Conservation (phyloP, 1,139 yeast genomes). For the Zygotorulaspora mrakii region DNA sequence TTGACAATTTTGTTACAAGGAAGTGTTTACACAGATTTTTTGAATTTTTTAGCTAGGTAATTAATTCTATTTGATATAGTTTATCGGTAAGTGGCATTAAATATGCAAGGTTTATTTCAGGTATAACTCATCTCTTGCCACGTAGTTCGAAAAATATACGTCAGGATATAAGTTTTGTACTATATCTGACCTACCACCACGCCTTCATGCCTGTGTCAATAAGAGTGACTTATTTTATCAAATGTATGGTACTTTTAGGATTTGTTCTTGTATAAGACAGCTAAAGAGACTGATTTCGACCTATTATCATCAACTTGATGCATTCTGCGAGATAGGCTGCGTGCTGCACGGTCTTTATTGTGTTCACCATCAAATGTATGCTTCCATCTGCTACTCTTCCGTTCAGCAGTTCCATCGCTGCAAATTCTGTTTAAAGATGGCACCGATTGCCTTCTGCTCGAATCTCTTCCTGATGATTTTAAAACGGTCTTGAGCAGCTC, state of each 20-base stretch:
- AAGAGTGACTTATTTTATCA: too few relatives aligned
- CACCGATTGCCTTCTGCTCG: constrained; percentile 12
- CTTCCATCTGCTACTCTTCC: not conserved
- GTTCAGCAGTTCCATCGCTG: not conserved
- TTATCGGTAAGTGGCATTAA: not conserved
- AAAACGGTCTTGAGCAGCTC: constrained; percentile 17
- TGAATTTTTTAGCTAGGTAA: constrained; percentile 2
- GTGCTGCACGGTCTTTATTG: not conserved
- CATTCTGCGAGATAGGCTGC: constrained; percentile 5
- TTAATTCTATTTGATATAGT: constrained; percentile 1
- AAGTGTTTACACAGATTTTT: constrained; percentile 1
- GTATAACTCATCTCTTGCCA: too few relatives aligned
- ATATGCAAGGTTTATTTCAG: constrained; percentile 1
- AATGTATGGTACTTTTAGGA: too few relatives aligned
- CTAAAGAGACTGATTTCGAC: constrained; percentile 10
- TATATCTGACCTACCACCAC: too few relatives aligned
- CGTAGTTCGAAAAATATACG: too few relatives aligned
- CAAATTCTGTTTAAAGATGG: constrained; percentile 6
- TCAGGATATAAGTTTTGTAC: too few relatives aligned
- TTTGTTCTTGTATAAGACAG: constrained; percentile 4
- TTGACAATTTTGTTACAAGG: too few relatives aligned
- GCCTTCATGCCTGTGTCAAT: too few relatives aligned
- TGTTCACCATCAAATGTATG: not conserved
- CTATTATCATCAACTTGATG: constrained; percentile 4
- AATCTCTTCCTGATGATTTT: constrained; percentile 9